Evolutionary conservation across 306 rosid genomes (phyloP), one percentile per base, ranked within the genome.

Genomic region (Senna tora): DNA sequence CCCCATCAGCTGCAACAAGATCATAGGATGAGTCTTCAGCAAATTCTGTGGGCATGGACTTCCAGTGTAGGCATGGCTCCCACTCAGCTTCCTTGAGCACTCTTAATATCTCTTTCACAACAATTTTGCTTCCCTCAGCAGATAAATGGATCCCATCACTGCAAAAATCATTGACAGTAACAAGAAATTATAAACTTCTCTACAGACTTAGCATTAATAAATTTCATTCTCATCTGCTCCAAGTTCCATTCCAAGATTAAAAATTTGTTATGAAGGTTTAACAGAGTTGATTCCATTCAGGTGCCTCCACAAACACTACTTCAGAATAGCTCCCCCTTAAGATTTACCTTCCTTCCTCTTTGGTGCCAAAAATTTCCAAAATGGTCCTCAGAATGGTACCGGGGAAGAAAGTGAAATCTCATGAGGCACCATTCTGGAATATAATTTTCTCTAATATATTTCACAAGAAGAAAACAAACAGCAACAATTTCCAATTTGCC

Each of bases 61-160:
- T 88, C 99, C 99, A 95, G 74, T 89, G 97, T 2, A 91, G 83
- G 72, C 91, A 71, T 56, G 97, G 97, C 80, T 91, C 78, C 99
- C 96, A 95, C 17, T 91, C 89, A 7, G 96, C 91, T 72, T 81
- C 90, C 81, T 87, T 91, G 5, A 95, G 82, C 53, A 89, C 91
- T 74, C 81, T 78, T 49, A 95, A 81, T 78, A 91, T 87, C 90
- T 89, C 97, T 78, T 65, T 81, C 72, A 80, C 97, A 74, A 91
- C 93, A 58, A 89, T 67, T 69, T 89, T 91, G 93, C 93, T 95
- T 75, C 97, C 99, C 76, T 88, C 96, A 5, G 87, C 86, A 2
- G 99, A 86, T 50, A 95, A 88, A 89, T 95, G 99, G 75, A 95
- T 36, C 45, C 97, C 99, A 58, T 95, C 97, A 67, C 97, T 95